Percentiles rank a stretch among this genome's conserved stretches.
These are phyloP conservation scores for Leptographium procerum DNA, from an alignment of 2,329 filamentous ascomycete species.

Conservation along the genomic window DNA sequence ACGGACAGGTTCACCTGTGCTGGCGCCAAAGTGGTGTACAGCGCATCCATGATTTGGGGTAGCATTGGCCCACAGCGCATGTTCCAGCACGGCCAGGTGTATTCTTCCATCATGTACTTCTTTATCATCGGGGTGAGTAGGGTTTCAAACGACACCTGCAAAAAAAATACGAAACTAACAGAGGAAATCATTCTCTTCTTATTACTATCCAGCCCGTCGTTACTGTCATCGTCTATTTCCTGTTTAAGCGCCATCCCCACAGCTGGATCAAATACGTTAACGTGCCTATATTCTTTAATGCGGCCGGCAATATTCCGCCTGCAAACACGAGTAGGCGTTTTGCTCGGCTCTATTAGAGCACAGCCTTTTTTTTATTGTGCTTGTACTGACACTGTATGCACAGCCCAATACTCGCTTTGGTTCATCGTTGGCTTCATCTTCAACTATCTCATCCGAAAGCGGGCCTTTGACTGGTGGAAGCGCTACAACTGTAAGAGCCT, in stretches of 20 bases:
- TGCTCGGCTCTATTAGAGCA: no score
- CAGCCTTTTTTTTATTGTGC: not conserved
- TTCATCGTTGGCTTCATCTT: conserved; percentile 39
- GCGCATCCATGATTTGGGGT: conserved; percentile 43
- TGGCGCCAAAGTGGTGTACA: conserved; percentile 44
- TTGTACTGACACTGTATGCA: not conserved
- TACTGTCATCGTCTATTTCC: conserved; percentile 4
- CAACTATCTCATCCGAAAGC: conserved; percentile 48
- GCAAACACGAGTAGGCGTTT: conserved; percentile 7
- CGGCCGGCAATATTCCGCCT: conserved; percentile 8
- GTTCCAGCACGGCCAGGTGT: conserved; percentile 36
- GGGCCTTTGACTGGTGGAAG: conserved; percentile 33
- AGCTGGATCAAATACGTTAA: conserved; percentile 8
- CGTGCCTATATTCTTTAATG: conserved; percentile 10
- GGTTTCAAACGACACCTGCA: conserved; percentile 14
- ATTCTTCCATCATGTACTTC: conserved; percentile 34
- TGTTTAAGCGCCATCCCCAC: conserved; percentile 4
- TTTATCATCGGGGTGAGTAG: conserved; percentile 36
- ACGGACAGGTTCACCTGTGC: conserved; percentile 39
- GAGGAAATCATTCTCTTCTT: no score
- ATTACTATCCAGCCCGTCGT: conserved; percentile 2
- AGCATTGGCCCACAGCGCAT: conserved; percentile 39
- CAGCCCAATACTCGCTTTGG: conserved; percentile 12
- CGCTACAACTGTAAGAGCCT: conserved; percentile 7
- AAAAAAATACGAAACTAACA: conserved; percentile 15